Base-by-base conservation (phyloP, 345 rosid genomes). In the Boechera stricta region DNA sequence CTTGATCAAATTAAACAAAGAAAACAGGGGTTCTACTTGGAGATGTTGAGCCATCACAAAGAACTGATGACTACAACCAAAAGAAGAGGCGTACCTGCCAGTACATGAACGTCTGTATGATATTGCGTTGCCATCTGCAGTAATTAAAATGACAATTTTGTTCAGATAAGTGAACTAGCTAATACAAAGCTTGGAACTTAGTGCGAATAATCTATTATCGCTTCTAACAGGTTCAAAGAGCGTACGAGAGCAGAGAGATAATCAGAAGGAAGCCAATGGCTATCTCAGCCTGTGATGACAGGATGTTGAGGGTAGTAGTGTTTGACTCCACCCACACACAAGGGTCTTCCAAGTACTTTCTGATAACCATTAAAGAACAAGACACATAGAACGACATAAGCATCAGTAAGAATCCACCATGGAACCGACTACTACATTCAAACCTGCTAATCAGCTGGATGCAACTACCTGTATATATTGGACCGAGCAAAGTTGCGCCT, bases 301-400 rank as follows among this genome's bases (percentile, higher is more conserved):
- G 86, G 62, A 96, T 91, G 87, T 82, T 84, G 35, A 96, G 91
- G 10, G 96, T 93, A 72, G 93, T 84, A 64, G 91, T 73, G 80
- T 93, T 95, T 11, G 98, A 91, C 80, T 88, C 98, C 82, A 93
- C 96, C 99, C 99, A 93, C 51, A 93, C 92, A 73, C 99, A 96
- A 67, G 89, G 91, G 73, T 87, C 94, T 83, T 96, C 96, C 87
- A 96, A 86, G 82, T 91, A 93, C 80, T 83, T 96, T 84, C 97
- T 95, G 82, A 80, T 59, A 54, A 72, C 60, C 64, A 72, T 38
- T 58, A 59, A 71, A 70, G 82, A 35, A 53, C 44, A 77, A 28
- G 52, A 71, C 54, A 76, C 42, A 44, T 6, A 18, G 33, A 36
- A 55, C 48, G 67, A 52, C 65, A 38, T 24, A 18, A 71, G 26